Conservation (phyloP, 805 yeast genomes). For the Ogataea trehaloabstinens region DNA sequence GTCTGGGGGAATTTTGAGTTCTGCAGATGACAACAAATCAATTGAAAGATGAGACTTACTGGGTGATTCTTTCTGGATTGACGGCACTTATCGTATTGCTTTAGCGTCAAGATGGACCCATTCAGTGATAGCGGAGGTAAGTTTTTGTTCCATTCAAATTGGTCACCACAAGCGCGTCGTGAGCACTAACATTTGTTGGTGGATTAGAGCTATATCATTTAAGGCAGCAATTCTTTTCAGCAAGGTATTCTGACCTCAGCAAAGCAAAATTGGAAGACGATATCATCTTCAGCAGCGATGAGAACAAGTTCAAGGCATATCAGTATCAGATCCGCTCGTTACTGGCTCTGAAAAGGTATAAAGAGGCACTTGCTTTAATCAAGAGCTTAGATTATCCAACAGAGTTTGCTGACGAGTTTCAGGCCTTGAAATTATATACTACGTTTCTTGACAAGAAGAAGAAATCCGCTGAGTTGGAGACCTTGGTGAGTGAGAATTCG, state of each 20-base stretch:
- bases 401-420: slow-evolving; percentile 13
- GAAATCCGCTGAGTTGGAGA: slow-evolving; percentile 21
- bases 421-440: slow-evolving; percentile 13
- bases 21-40: no score
- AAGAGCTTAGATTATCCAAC: slow-evolving; percentile 9
- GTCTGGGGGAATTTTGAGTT: background rate
- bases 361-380: slow-evolving; percentile 15
- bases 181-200: background rate
- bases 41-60: no score
- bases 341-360: slow-evolving; percentile 12
- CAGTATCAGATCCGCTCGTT: slow-evolving; percentile 25
- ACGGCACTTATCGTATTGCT: no score
- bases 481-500: slow-evolving; percentile 19
- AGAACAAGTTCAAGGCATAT: slow-evolving; percentile 25
- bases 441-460: slow-evolving; percentile 9
- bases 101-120: slow-evolving; percentile 18
- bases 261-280: slow-evolving; percentile 20
- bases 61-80: no score
- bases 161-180: background rate
- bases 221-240: slow-evolving; percentile 29
- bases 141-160: slow-evolving; percentile 3
- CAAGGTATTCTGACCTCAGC: slow-evolving; percentile 22
- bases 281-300: slow-evolving; percentile 25
- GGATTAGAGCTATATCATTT: slow-evolving; percentile 27
- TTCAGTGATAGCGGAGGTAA: slow-evolving; percentile 26